Conservation (phyloP, 1,139 yeast species). For the Candida gigantensis region DNA sequence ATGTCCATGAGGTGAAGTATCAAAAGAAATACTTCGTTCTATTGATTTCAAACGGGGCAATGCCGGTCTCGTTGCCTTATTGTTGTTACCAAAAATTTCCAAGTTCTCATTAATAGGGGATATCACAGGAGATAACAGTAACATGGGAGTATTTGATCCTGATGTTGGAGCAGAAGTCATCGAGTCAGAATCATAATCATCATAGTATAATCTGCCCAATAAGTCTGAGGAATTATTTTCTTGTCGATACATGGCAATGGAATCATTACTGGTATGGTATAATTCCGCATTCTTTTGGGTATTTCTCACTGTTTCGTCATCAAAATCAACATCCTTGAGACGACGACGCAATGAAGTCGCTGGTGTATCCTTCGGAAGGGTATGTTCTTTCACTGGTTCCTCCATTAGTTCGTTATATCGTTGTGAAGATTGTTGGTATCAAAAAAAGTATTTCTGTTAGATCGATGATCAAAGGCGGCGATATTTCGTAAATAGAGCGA, state of each 20-base stretch:
- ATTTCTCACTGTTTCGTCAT: conserved; percentile 36
- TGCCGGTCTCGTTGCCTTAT: conserved; percentile 9
- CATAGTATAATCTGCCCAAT: conserved; percentile 46
- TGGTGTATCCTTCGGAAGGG: background rate
- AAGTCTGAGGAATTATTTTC: conserved; percentile 45
- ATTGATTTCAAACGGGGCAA: conserved; percentile 17
- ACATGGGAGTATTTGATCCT: conserved; percentile 19
- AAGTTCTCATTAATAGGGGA: conserved; percentile 1
- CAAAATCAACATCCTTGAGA: conserved; percentile 1
- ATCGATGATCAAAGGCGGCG: too few species aligned
- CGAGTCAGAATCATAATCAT: conserved; percentile 44
- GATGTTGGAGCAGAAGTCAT: conserved; percentile 25
- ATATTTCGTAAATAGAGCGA: too few species aligned
- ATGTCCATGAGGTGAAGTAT: conserved; percentile 43
- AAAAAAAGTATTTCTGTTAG: too few species aligned
- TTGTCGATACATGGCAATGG: conserved; percentile 40
- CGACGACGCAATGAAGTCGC: conserved; percentile 1
- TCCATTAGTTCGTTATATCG: background rate
- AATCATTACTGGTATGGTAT: conserved; percentile 42
- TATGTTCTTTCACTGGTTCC: background rate
- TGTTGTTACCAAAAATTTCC: conserved; percentile 4
- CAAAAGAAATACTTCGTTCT: conserved; percentile 53
- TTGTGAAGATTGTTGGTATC: too few species aligned
- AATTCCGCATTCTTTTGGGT: conserved; percentile 43
- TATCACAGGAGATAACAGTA: conserved; percentile 16